These are phyloP conservation scores for Hypoxylon sp. DNA, from an alignment of 2,329 filamentous ascomycete genomes.

Conservation along the genomic window DNA sequence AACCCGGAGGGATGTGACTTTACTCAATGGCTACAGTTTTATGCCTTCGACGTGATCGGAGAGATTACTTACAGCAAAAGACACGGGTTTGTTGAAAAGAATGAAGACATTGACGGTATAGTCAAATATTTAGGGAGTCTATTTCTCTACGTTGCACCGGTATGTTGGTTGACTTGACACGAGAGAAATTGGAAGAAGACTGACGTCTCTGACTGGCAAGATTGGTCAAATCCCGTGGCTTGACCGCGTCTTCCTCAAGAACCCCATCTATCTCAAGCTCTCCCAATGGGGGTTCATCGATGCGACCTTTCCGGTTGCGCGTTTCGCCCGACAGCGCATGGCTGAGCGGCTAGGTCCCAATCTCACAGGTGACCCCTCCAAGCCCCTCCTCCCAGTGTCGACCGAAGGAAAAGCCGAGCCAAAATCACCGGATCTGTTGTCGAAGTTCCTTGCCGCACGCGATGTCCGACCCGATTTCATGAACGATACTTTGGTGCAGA, in stretches of 20 bases:
- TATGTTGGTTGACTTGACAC: slow-evolving; percentile 54
- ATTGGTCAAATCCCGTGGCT: slow-evolving; percentile 81
- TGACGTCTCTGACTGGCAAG: slow-evolving; percentile 53
- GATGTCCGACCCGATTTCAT: slow-evolving; percentile 78
- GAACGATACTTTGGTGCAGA: slow-evolving; percentile 75
- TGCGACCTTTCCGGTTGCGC: slow-evolving; percentile 77
- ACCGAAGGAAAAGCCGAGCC: slow-evolving; percentile 55
- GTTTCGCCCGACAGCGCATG: slow-evolving; percentile 77
- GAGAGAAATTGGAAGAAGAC: background rate
- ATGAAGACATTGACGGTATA: slow-evolving; percentile 81
- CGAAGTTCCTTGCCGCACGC: slow-evolving; percentile 78
- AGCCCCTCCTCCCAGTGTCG: slow-evolving; percentile 54
- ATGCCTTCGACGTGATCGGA: slow-evolving; percentile 85
- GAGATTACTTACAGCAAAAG: slow-evolving; percentile 82
- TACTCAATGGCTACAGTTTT: slow-evolving; percentile 80
- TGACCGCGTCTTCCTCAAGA: slow-evolving; percentile 78
- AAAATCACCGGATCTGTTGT: slow-evolving; percentile 70
- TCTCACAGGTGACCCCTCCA: slow-evolving; percentile 49
- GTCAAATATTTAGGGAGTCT: slow-evolving; percentile 72
- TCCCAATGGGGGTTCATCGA: slow-evolving; percentile 76
- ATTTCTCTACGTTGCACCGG: slow-evolving; percentile 78
- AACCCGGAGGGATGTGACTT: slow-evolving; percentile 68
- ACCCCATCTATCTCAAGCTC: slow-evolving; percentile 76
- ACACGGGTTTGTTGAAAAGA: slow-evolving; percentile 80
- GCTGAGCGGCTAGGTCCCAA: slow-evolving; percentile 69